Evolutionary conservation across 2,329 filamentous ascomycete genomes (phyloP).

Genomic region (Huntiella moniliformis): DNA sequence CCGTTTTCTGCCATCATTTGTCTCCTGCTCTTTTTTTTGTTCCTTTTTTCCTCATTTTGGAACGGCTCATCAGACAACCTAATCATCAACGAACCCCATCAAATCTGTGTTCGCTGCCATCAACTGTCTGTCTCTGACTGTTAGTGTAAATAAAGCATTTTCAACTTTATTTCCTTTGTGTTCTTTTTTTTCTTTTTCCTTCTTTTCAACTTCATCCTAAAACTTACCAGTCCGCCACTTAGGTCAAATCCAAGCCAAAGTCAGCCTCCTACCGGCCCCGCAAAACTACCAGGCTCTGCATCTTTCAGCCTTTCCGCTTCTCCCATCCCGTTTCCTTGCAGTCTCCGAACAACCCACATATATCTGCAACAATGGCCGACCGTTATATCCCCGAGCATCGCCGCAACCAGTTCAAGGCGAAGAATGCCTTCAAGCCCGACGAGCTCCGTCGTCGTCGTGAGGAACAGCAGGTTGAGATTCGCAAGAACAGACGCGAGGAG

Average conservation of each 20-base stretch:
- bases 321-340: constrained; percentile 1
- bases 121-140: not conserved
- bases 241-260: not conserved
- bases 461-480: constrained; percentile 97
- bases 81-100: too few species aligned
- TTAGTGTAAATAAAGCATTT: not conserved
- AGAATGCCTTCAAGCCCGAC: constrained; percentile 97
- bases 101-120: too few species aligned
- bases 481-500: constrained; percentile 96
- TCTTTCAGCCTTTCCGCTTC: constrained; percentile 12
- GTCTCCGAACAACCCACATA: constrained; percentile 14
- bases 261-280: not conserved
- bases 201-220: not conserved
- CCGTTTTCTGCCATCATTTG: not conserved
- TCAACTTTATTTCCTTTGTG: not conserved
- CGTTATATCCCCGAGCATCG: constrained; percentile 99
- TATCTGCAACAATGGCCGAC: constrained; percentile 62
- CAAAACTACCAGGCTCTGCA: not conserved
- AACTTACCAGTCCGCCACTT: too few species aligned
- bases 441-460: constrained; percentile 95
- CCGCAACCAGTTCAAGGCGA: constrained; percentile 98
- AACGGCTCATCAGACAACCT: not conserved
- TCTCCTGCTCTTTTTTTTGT: not conserved
- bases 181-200: not conserved
- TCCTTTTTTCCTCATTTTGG: not conserved